These are phyloP conservation scores for Diplodia mutila DNA, from an alignment of 2,329 filamentous ascomycete species.

Conservation along the genomic window DNA sequence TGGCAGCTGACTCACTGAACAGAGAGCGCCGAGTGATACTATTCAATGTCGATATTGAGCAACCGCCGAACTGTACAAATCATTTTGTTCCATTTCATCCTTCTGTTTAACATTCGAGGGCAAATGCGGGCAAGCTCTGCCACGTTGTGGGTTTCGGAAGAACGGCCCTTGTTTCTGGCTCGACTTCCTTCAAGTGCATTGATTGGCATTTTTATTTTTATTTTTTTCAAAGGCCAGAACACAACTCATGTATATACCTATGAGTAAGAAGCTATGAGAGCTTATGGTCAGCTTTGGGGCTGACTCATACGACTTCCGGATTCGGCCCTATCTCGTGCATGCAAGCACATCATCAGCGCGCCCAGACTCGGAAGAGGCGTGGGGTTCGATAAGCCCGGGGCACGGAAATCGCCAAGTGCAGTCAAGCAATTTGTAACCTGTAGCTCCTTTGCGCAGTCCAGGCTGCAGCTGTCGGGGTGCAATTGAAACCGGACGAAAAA, in stretches of 20 bases:
- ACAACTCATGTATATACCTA: neutral
- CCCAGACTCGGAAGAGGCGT: neutral
- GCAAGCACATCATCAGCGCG: neutral
- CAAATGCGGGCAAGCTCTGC: neutral
- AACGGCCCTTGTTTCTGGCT: neutral
- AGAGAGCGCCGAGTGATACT: neutral
- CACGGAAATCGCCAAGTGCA: neutral
- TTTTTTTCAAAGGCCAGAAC: no score
- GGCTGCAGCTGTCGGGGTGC: neutral
- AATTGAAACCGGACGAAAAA: slow-evolving; percentile 15
- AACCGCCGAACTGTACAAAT: neutral
- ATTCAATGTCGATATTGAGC: neutral
- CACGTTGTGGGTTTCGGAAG: neutral
- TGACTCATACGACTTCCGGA: slow-evolving; percentile 6
- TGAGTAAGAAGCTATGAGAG: neutral
- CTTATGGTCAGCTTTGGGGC: neutral
- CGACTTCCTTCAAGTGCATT: no score
- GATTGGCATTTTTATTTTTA: no score
- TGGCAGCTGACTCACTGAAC: slow-evolving; percentile 15
- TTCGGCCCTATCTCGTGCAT: neutral
- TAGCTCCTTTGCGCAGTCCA: neutral
- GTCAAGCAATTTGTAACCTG: neutral
- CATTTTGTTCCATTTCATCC: neutral
- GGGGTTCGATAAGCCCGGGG: neutral
- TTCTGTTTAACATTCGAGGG: neutral